Conservation (phyloP, 139 green algal genomes). For the Chlorella vulgaris region DNA sequence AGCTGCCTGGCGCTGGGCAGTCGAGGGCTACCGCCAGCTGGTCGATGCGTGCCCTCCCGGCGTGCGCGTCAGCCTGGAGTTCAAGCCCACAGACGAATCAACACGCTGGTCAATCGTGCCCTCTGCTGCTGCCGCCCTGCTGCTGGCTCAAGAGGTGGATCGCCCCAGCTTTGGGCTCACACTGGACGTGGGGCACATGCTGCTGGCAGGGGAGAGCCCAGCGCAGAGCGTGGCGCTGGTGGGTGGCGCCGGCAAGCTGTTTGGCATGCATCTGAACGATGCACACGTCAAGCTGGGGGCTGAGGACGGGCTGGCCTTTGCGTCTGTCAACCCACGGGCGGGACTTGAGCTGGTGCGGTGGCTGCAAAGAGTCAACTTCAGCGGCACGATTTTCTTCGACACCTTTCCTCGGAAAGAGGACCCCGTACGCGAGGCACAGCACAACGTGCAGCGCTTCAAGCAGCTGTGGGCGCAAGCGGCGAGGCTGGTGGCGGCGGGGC, state of each 20-base stretch:
- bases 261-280: constrained; percentile 64
- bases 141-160: constrained; percentile 49
- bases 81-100: constrained; percentile 67
- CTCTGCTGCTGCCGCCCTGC: constrained; percentile 54
- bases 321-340: constrained; percentile 26
- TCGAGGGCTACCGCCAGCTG: constrained; percentile 42
- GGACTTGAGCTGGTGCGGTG: constrained; percentile 68
- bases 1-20: constrained; percentile 44
- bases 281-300: constrained; percentile 58
- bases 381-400: constrained; percentile 67
- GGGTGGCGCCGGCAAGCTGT: constrained; percentile 50
- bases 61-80: constrained; percentile 63
- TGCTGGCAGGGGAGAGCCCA: constrained; percentile 71
- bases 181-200: constrained; percentile 69
- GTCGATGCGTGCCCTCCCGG: constrained; percentile 35
- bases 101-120: constrained; percentile 57
- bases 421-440: constrained; percentile 60
- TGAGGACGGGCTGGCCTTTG: constrained; percentile 69
- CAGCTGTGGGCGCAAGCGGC: constrained; percentile 41
- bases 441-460: constrained; percentile 56
- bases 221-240: constrained; percentile 56
- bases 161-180: constrained; percentile 69
- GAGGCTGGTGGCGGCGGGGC: constrained; percentile 30
- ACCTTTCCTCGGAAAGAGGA: constrained; percentile 60
- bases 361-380: constrained; percentile 49